Evolutionary conservation across 2,329 filamentous ascomycete genomes (phyloP).

Genomic region (Paracorniculantispora psalliotae): DNA sequence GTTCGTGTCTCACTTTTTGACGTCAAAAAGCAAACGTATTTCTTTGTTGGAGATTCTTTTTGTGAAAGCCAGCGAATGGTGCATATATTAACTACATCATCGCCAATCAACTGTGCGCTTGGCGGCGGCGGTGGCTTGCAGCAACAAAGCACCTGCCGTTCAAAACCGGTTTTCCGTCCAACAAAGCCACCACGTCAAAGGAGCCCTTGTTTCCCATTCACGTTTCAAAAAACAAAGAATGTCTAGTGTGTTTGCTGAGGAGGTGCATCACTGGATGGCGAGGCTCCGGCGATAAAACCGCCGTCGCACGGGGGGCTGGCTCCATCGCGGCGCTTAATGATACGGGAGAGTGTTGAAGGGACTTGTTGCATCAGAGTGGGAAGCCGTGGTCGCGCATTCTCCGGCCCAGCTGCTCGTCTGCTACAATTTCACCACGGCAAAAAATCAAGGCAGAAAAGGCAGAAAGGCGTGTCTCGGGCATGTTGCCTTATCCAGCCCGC

Average conservation of each 20-base stretch:
- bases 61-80: neutral
- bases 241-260: too few species aligned
- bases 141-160: neutral
- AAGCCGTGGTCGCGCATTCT: too few species aligned
- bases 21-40: too few species aligned
- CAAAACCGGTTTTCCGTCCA: neutral
- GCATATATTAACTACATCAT: constrained; percentile 5
- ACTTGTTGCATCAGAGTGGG: too few species aligned
- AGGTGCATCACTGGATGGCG: neutral
- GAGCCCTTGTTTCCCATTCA: neutral
- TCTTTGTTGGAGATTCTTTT: too few species aligned
- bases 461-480: neutral
- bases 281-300: neutral
- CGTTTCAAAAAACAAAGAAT: neutral
- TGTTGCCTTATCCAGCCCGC: neutral
- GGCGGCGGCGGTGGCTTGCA: constrained; percentile 6
- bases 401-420: too few species aligned
- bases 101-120: neutral
- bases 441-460: neutral
- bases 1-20: too few species aligned
- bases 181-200: neutral
- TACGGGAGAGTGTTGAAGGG: too few species aligned
- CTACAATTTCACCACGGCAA: too few species aligned
- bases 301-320: neutral
- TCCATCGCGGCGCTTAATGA: neutral